Percentiles rank a stretch among this genome's conserved stretches.
phyloP scores from a whole-genome alignment of 2,329 filamentous ascomycete genomes.

The Colletotrichum trifolii region DNA sequence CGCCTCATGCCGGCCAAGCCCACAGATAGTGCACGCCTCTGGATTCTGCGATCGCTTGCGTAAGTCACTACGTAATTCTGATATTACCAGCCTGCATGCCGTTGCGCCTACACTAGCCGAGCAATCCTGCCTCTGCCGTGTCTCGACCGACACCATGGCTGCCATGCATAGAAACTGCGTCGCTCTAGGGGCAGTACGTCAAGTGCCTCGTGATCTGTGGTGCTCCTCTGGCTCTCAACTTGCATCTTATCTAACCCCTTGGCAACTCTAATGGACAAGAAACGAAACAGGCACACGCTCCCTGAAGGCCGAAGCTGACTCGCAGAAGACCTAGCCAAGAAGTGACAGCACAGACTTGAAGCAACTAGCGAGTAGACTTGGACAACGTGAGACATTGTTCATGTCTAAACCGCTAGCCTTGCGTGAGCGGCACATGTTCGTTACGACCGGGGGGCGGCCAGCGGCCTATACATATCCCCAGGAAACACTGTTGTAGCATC shows the following conservation, averaged over 20 bases:
- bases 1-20: conserved; percentile 30
- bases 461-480: neutral
- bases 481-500: neutral
- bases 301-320: conserved; percentile 18
- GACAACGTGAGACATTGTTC: conserved; percentile 24
- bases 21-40: conserved; percentile 11
- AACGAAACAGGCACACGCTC: conserved; percentile 20
- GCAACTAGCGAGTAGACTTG: conserved; percentile 6
- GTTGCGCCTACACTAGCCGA: conserved; percentile 33
- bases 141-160: conserved; percentile 14
- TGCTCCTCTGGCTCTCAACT: neutral
- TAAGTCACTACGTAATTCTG: conserved; percentile 31
- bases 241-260: conserved; percentile 15
- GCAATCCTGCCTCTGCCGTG: conserved; percentile 3
- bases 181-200: conserved; percentile 13
- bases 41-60: conserved; percentile 32
- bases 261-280: conserved; percentile 13
- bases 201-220: conserved; percentile 21
- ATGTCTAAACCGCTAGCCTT: conserved; percentile 14
- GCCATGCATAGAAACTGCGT: conserved; percentile 3
- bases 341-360: conserved; percentile 6
- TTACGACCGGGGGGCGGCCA: neutral
- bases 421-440: conserved; percentile 14
- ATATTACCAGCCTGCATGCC: conserved; percentile 11
- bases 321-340: conserved; percentile 24